These are phyloP conservation scores for Macrophomina tecta DNA, from an alignment of 2,329 filamentous ascomycete genomes.

Conservation along the genomic window DNA sequence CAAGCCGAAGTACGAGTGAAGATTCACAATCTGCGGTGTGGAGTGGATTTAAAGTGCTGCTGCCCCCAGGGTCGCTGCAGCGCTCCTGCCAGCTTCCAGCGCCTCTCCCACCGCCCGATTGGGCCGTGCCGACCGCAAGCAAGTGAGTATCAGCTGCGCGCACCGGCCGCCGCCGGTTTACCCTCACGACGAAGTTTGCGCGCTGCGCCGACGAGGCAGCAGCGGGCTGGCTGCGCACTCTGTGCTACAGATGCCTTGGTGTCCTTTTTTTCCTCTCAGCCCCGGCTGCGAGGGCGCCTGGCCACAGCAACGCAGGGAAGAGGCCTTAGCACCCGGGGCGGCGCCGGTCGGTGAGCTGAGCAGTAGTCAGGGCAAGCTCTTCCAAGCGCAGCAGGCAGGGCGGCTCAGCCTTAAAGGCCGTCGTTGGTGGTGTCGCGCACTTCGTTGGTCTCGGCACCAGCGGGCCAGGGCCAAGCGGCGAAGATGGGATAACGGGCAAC, in stretches of 20 bases:
- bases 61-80: conserved; percentile 7
- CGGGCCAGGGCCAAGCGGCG: conserved; percentile 25
- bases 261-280: neutral
- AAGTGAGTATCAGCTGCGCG: neutral
- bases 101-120: conserved; percentile 11
- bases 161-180: neutral
- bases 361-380: conserved; percentile 2
- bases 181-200: neutral
- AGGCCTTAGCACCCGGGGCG: neutral
- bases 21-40: conserved; percentile 16
- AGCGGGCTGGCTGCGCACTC: conserved; percentile 1
- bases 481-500: conserved; percentile 24
- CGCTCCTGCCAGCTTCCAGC: conserved; percentile 6
- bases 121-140: neutral
- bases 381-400: neutral
- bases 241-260: conserved; percentile 5
- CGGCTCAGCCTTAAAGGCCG: conserved; percentile 6
- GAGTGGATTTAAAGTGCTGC: conserved; percentile 15
- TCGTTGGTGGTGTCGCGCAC: neutral
- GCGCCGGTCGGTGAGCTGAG: conserved; percentile 6
- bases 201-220: neutral
- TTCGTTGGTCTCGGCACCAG: conserved; percentile 21
- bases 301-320: neutral
- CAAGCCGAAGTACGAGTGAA: conserved; percentile 16
- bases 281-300: conserved; percentile 10